These are phyloP conservation scores for Eutrema japonicum DNA, from an alignment of 345 rosid genomes.

Conservation along the genomic window DNA sequence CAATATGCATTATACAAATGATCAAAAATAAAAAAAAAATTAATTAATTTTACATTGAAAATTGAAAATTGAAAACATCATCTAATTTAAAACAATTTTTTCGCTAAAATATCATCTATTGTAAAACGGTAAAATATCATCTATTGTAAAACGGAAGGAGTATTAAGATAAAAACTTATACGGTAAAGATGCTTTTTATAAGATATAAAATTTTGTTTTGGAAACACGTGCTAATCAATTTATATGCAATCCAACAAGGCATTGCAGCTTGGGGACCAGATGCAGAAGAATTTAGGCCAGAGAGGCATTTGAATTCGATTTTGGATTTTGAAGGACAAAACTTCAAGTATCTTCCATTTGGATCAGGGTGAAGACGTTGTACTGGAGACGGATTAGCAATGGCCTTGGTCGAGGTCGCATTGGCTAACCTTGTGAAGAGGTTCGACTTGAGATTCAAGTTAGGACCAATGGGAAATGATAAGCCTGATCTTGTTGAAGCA, in stretches of 20 bases:
- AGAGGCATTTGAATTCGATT: constrained; percentile 36
- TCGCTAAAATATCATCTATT: too few species aligned
- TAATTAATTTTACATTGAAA: too few species aligned
- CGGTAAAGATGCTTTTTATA: not conserved
- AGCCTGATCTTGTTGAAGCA: constrained; percentile 10
- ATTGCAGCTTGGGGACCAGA: constrained; percentile 22
- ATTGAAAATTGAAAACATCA: too few species aligned
- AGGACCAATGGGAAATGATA: constrained; percentile 1
- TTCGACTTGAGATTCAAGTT: constrained; percentile 31
- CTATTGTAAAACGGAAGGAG: too few species aligned
- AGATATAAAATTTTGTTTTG: too few species aligned
- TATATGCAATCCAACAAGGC: constrained; percentile 41
- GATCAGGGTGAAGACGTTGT: constrained; percentile 34
- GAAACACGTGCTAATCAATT: constrained; percentile 33
- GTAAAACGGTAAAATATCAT: too few species aligned
- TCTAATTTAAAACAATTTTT: too few species aligned
- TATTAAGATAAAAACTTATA: not conserved
- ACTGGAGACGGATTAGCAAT: constrained; percentile 31
- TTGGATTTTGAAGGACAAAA: constrained; percentile 32
- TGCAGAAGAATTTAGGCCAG: constrained; percentile 39
- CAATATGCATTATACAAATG: too few species aligned
- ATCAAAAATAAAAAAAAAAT: too few species aligned
- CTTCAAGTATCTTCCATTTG: constrained; percentile 38
- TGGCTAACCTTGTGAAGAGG: constrained; percentile 28
- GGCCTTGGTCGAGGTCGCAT: constrained; percentile 2